Evolutionary conservation across 257 asterid genomes (phyloP).

Genomic region (Solanum rostratum): DNA sequence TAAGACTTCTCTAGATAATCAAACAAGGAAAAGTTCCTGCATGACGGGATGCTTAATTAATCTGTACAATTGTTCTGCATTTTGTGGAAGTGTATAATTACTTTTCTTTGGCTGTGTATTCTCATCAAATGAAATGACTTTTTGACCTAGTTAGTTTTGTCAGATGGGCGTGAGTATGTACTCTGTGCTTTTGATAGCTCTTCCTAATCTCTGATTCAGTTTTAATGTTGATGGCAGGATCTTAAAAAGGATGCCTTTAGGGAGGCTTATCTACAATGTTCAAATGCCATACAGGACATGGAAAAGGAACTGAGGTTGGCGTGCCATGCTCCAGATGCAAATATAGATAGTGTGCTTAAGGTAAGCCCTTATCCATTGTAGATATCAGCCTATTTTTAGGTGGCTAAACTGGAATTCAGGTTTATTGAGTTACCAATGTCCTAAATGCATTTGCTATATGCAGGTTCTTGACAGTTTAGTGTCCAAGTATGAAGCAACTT

Average conservation of each 20-base stretch:
- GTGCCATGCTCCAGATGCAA: conserved; percentile 76
- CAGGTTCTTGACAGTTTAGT: conserved; percentile 81
- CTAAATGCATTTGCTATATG: neutral
- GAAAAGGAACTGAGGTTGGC: conserved; percentile 80
- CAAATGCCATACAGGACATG: conserved; percentile 73
- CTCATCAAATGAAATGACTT: neutral
- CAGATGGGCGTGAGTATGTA: neutral
- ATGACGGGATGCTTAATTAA: neutral
- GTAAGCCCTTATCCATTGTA: conserved; percentile 17
- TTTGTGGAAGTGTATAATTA: neutral
- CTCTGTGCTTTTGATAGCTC: neutral
- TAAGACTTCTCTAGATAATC: neutral
- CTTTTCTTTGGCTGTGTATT: neutral
- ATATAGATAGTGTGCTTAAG: conserved; percentile 62
- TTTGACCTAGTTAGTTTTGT: neutral
- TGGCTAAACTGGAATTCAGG: neutral
- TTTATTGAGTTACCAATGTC: neutral
- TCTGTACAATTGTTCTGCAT: neutral
- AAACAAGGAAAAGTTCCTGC: neutral
- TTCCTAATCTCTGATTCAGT: conserved; percentile 5
- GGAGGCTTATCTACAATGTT: conserved; percentile 76
- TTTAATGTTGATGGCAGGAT: conserved; percentile 49
- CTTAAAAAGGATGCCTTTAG: conserved; percentile 79
- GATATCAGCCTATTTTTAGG: neutral
- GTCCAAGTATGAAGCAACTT: conserved; percentile 65